Percentiles rank a stretch among this genome's conserved stretches.
Conservation (phyloP, 768 basidiomycete genomes). For the Auriscalpium vulgare region DNA sequence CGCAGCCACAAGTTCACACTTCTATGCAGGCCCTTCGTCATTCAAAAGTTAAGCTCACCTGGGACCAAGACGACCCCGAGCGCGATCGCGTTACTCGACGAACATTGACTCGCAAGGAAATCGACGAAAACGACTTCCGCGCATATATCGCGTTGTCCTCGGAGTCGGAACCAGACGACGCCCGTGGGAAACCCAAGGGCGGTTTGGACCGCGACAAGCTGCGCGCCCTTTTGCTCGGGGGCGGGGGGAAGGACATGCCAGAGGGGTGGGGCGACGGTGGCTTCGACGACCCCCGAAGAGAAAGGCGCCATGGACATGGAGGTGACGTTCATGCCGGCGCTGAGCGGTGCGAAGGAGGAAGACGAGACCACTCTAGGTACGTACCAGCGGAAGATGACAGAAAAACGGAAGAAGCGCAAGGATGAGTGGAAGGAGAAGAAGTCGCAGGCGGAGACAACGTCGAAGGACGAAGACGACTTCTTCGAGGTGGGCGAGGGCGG, state of each 20-base stretch:
- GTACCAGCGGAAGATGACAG: constrained; percentile 85
- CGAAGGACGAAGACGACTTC: constrained; percentile 56
- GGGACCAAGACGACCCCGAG: constrained; percentile 96
- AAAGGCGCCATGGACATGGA: constrained; percentile 76
- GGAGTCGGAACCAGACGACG: constrained; percentile 45
- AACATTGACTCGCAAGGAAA: constrained; percentile 69
- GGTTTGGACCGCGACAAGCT: constrained; percentile 50
- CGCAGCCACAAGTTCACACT: background rate
- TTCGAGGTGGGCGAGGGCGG: constrained; percentile 43
- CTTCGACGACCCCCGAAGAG: constrained; percentile 26
- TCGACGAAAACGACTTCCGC: constrained; percentile 87
- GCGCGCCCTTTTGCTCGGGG: constrained; percentile 67
- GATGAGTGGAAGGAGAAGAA: constrained; percentile 45
- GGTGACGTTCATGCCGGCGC: constrained; percentile 88
- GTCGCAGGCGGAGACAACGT: constrained; percentile 19
- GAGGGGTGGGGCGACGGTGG: constrained; percentile 72
- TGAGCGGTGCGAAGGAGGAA: constrained; percentile 44
- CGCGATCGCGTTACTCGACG: constrained; percentile 76
- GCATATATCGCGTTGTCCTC: constrained; percentile 39
- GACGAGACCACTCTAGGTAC: constrained; percentile 86
- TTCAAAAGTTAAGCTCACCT: constrained; percentile 95
- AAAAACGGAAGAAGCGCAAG: constrained; percentile 80
- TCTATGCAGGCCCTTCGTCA: constrained; percentile 78
- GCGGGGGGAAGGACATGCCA: constrained; percentile 58
- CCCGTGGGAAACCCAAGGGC: constrained; percentile 38